Evolutionary conservation across 257 asterid species (phyloP), one percentile per base, ranked within the genome.

Genomic region (Salvia hispanica): DNA sequence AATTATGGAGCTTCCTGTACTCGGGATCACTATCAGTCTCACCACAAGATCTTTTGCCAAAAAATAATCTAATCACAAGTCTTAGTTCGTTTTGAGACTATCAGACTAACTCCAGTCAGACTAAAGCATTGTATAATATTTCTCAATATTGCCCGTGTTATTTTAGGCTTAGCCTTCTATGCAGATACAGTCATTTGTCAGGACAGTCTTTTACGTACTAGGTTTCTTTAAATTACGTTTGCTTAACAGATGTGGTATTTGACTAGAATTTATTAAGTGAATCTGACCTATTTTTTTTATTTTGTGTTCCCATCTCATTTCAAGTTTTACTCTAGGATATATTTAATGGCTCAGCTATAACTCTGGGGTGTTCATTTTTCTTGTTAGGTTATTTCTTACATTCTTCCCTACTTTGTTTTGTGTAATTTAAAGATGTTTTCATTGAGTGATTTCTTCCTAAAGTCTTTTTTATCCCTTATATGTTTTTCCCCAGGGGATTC

Each of bases 341-440:
- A 31, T 21, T 57, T 43, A 21, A 21, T 40, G 25, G 64, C 58
- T 47, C 15, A 13, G 48, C 58, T 58, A 42, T 69, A 37, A 74
- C 25, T 46, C 64, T 13, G 40, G 60, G 52, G 33, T 12, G 14
- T 66, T 25, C 50, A 53, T 9, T 14, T 68, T 53, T 28, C 43
- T 52, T 60, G 21, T 59, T 75, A 50, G 42, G 6, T 25, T 50
- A 56, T 64, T 64, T 70, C 65, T 14, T 53, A 13, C 58, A 36
- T 46, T n/a, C 4, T 14, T 45, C 46, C 48, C 42, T 40, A 13
- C 37, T 34, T 58, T 44, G 13, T 14, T n/a, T 25, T 28, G 36
- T 53, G 67, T 64, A 58, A 4, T 70, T 47, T 66, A 48, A 61
- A 50, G 66, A 25, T 34, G 65, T 46, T 44, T 58, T 31, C 42